Conservation (phyloP, 345 rosid species). For the Luvunga scandens region DNA sequence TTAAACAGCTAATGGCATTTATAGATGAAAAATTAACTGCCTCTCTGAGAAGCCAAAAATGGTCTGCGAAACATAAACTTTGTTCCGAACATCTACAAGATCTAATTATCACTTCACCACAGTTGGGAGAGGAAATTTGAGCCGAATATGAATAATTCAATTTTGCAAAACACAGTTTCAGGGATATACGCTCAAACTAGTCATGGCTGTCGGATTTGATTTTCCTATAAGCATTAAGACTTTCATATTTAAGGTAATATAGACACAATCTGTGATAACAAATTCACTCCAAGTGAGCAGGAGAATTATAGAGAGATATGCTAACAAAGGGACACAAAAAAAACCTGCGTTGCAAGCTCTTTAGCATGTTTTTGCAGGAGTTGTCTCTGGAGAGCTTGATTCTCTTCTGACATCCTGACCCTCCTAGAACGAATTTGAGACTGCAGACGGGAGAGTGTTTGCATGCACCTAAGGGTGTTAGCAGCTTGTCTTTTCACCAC, state of each 20-base stretch:
- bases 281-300: neutral
- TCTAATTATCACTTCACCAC: neutral
- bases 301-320: neutral
- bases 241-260: neutral
- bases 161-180: neutral
- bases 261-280: neutral
- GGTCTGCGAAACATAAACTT: neutral
- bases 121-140: neutral
- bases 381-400: conserved; percentile 86
- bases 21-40: neutral
- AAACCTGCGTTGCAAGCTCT: conserved; percentile 76
- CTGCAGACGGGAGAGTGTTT: conserved; percentile 82
- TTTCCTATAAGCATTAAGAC: neutral
- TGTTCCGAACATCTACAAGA: neutral
- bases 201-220: neutral
- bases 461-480: conserved; percentile 80
- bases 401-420: conserved; percentile 84
- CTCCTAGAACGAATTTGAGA: conserved; percentile 81
- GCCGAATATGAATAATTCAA: neutral
- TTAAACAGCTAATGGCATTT: neutral
- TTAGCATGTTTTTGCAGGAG: conserved; percentile 85
- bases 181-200: neutral
- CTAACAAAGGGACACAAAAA: neutral
- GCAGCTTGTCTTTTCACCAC: conserved; percentile 80
- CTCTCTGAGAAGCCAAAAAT: neutral